phyloP scores from a whole-genome alignment of 2,329 filamentous ascomycete genomes.

The Colletotrichum sp. region DNA sequence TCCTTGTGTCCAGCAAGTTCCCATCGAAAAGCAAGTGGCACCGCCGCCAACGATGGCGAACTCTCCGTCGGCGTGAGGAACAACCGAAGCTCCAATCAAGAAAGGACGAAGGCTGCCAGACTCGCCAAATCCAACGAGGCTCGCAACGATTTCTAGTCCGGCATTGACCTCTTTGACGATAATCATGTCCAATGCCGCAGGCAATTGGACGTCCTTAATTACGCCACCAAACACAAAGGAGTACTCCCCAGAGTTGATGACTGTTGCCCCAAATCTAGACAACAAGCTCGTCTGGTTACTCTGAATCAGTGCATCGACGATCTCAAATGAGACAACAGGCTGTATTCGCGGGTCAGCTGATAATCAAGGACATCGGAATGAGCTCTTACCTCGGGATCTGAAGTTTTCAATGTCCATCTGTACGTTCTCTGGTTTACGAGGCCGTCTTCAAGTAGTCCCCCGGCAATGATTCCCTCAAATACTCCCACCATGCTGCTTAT shows the following conservation, averaged over 20 bases:
- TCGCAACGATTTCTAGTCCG: constrained; percentile 28
- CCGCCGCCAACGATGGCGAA: constrained; percentile 78
- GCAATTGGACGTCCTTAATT: constrained; percentile 43
- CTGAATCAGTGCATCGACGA: not conserved
- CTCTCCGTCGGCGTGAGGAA: constrained; percentile 48
- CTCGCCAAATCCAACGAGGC: constrained; percentile 44
- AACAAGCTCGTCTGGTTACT: constrained; percentile 14
- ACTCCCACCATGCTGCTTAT: constrained; percentile 28
- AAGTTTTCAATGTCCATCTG: constrained; percentile 63
- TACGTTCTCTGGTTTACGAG: constrained; percentile 67
- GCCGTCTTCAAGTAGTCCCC: constrained; percentile 73
- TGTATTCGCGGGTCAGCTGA: not conserved
- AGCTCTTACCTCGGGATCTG: constrained; percentile 38
- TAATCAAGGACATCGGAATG: not conserved
- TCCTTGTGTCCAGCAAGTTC: constrained; percentile 79
- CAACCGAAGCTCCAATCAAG: constrained; percentile 70
- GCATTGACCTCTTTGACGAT: constrained; percentile 29
- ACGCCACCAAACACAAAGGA: constrained; percentile 51
- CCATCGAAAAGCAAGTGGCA: constrained; percentile 90
- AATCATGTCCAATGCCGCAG: constrained; percentile 56
- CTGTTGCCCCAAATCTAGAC: constrained; percentile 49
- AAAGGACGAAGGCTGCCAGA: constrained; percentile 57
- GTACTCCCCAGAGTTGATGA: constrained; percentile 30
- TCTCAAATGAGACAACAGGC: not conserved
- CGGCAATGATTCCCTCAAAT: constrained; percentile 68